These are phyloP conservation scores for Lodderomyces margitis DNA, from an alignment of 1,139 yeast species.

Conservation along the genomic window DNA sequence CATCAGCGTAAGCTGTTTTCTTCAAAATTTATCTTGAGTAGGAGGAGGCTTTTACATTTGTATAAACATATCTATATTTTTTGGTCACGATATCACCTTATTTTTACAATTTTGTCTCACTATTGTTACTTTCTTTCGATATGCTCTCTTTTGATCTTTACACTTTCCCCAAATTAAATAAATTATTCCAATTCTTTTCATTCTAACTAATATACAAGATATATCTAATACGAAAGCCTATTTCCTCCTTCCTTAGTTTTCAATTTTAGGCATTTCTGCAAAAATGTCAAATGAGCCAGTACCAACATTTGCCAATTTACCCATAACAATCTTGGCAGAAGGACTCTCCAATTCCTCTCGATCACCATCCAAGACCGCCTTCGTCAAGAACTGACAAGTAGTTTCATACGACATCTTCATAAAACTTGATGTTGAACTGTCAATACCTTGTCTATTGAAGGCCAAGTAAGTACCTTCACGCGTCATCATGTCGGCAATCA, in stretches of 20 bases:
- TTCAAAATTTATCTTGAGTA: too few species aligned
- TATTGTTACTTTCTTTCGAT: background rate
- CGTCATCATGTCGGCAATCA: constrained; percentile 99
- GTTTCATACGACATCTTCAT: constrained; percentile 99
- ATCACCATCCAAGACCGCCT: constrained; percentile 92
- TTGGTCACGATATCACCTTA: constrained; percentile 1
- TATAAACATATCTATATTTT: too few species aligned
- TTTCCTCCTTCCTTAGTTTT: background rate
- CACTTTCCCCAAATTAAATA: too few species aligned
- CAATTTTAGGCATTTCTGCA: constrained; percentile 47
- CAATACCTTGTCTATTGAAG: constrained; percentile 97
- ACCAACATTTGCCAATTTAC: constrained; percentile 89
- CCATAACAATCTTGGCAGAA: constrained; percentile 91
- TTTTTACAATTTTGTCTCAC: background rate
- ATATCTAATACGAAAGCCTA: background rate
- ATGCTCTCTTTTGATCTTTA: background rate
- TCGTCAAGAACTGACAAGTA: constrained; percentile 94
- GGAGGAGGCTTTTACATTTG: too few species aligned
- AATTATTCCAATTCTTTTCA: background rate
- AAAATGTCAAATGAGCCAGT: constrained; percentile 94
- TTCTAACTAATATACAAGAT: background rate
- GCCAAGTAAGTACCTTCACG: constrained; percentile 97
- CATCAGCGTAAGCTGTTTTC: too few species aligned
- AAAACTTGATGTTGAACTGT: constrained; percentile 90
- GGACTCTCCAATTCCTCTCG: constrained; percentile 88